phyloP scores from a whole-genome alignment of 2,329 filamentous ascomycete genomes.

The Aspergillus versicolor region DNA sequence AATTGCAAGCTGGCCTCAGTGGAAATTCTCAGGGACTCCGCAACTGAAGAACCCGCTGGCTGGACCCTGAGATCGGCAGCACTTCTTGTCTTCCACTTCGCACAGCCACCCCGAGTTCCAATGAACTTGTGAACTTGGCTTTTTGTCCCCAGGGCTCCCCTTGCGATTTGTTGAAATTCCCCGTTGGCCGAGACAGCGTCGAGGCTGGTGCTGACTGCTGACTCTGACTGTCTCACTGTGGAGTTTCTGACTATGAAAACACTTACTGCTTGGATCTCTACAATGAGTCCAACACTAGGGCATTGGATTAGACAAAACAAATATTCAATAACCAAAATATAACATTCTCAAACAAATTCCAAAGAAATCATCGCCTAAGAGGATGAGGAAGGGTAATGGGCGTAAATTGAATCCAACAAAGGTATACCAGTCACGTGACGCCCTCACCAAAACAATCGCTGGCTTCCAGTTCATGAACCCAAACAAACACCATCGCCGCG shows the following conservation, averaged over 20 bases:
- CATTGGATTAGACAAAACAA: no score
- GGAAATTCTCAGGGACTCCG: not conserved
- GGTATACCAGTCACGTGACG: slow-evolving; percentile 7
- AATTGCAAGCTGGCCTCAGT: slow-evolving; percentile 28
- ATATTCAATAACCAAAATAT: no score
- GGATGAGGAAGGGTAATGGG: no score
- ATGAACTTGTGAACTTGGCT: no score
- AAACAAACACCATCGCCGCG: not conserved
- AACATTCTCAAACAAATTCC: no score
- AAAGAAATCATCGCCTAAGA: no score
- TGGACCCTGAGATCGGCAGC: slow-evolving; percentile 5
- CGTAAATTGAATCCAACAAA: no score
- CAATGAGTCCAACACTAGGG: no score
- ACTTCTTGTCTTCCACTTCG: not conserved
- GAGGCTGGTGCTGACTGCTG: not conserved
- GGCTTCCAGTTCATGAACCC: not conserved
- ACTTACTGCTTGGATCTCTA: no score
- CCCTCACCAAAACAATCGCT: slow-evolving; percentile 8
- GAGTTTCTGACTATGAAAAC: not conserved
- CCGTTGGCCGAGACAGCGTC: not conserved
- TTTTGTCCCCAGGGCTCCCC: not conserved
- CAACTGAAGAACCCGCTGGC: not conserved
- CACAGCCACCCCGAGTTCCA: not conserved
- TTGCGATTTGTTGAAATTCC: not conserved
- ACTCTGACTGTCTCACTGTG: not conserved